phyloP scores from a whole-genome alignment of 225 moss, liverwort and hornwort species.

The Polytrichum formosum region DNA sequence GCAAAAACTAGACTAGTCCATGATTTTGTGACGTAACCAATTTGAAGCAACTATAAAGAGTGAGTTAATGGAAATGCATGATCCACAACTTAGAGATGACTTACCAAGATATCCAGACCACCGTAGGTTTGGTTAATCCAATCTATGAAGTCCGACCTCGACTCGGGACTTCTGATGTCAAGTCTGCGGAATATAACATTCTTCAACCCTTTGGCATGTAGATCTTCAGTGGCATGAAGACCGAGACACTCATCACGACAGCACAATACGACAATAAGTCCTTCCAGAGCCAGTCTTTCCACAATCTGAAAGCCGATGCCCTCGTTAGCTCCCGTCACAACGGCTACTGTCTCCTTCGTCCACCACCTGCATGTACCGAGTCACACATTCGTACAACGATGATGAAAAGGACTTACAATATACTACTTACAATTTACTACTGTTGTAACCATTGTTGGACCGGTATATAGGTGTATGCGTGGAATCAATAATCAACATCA shows the following conservation, averaged over 20 bases:
- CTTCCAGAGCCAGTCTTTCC: neutral
- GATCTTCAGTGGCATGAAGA: slow-evolving; percentile 13
- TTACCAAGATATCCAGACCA: slow-evolving; percentile 39
- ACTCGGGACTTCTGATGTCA: slow-evolving; percentile 21
- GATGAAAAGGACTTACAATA: no score
- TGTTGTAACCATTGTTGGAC: no score
- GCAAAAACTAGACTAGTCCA: neutral
- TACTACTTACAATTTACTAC: no score
- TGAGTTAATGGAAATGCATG: neutral
- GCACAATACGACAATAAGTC: slow-evolving; percentile 14
- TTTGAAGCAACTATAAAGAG: neutral
- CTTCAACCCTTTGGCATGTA: slow-evolving; percentile 22
- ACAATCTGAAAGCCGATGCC: slow-evolving; percentile 5
- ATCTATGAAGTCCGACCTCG: slow-evolving; percentile 11
- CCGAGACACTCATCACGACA: slow-evolving; percentile 26
- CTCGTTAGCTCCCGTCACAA: slow-evolving; percentile 8
- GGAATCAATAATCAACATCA: no score
- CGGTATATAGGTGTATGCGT: no score
- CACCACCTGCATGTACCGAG: slow-evolving; percentile 2
- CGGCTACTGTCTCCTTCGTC: slow-evolving; percentile 8
- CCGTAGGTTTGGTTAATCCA: slow-evolving; percentile 30
- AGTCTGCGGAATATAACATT: slow-evolving; percentile 24
- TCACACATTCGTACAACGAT: no score
- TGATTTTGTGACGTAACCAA: neutral
- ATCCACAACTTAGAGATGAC: neutral